Evolutionary conservation across 106 monocot species (phyloP).

Genomic region (Dioscorea dumetorum): DNA sequence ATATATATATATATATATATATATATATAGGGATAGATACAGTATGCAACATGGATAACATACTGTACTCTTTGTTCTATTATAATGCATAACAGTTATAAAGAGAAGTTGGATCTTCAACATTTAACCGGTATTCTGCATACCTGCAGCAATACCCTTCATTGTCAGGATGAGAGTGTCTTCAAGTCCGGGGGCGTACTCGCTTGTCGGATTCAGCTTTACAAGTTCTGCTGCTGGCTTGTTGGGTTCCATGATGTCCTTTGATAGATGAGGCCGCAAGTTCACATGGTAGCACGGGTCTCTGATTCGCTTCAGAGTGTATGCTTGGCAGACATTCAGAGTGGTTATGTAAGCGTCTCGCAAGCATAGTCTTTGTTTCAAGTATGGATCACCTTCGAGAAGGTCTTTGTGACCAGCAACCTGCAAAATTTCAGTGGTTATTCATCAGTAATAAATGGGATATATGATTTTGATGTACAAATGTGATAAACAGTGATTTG

Average conservation of each 20-base stretch:
- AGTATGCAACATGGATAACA: no score
- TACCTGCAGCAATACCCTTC: conserved; percentile 93
- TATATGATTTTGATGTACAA: no score
- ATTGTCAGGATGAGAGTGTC: conserved; percentile 92
- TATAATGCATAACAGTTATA: no score
- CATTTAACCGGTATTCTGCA: conserved; percentile 87
- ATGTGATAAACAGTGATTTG: no score
- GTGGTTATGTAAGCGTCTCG: conserved; percentile 51
- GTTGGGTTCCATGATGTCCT: conserved; percentile 18
- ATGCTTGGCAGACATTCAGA: conserved; percentile 53
- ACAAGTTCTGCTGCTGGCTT: conserved; percentile 66
- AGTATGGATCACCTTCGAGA: conserved; percentile 53
- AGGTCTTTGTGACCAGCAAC: conserved; percentile 55
- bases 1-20: no score
- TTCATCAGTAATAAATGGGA: background rate
- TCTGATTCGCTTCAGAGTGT: conserved; percentile 46
- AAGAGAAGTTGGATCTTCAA: no score
- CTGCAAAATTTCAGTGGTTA: conserved; percentile 6
- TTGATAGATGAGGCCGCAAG: conserved; percentile 37
- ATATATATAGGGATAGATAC: no score
- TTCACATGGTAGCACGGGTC: conserved; percentile 43
- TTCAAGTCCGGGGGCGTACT: conserved; percentile 82
- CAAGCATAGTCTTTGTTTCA: conserved; percentile 46
- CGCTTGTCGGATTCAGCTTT: conserved; percentile 81
- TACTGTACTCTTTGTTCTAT: no score